Evolutionary conservation across 306 rosid genomes (phyloP), one percentile per base, ranked within the genome.

Genomic region (Fagus sylvatica): DNA sequence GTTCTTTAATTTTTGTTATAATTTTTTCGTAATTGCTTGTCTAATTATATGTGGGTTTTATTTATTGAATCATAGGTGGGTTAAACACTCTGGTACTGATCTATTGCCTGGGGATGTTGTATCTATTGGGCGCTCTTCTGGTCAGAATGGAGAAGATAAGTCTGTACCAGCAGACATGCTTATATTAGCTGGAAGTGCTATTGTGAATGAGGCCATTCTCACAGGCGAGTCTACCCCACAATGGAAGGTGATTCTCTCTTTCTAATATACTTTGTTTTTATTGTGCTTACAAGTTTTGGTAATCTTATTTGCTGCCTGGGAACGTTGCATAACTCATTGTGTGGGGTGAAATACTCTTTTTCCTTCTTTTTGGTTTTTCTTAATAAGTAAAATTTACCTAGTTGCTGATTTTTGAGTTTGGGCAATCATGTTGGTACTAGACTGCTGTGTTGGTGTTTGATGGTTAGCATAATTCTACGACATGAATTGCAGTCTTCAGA

Each of bases 181-280:
- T 80, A 77, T 96, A 74, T 90, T 96, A 87, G 96, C 98, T 74
- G 99, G 99, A 81, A 96, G 89, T 82, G 97, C 91, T 43, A 96
- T 96, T 82, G 99, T 84, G 75, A 96, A 96, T 77, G 99, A 96
- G 84, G 99, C 98, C 76, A 93, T 96, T 85, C 99, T 96, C 81
- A 96, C 99, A 53, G 99, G 99, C 87, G 99, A 96, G 91, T 96
- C 99, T 77, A 96, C 99, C 51, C 99, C 98, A 59, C 99, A 96
- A 75, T 96, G 99, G 99, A 96, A 96, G 99, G 98, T 96, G 89
- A 78, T 79, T 71, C 80, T 71, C 85, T 70, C 79, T 81, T 75
- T 82, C 91, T 80, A 76, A 69, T 79, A 75, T 77, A 80, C 80
- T 82, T n/a, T 5, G 6, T 64, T 53, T 30, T 75, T 39, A 74